These are phyloP conservation scores for Chenopodium quinoa DNA, from an alignment of 148 eudicot genomes.

Conservation along the genomic window DNA sequence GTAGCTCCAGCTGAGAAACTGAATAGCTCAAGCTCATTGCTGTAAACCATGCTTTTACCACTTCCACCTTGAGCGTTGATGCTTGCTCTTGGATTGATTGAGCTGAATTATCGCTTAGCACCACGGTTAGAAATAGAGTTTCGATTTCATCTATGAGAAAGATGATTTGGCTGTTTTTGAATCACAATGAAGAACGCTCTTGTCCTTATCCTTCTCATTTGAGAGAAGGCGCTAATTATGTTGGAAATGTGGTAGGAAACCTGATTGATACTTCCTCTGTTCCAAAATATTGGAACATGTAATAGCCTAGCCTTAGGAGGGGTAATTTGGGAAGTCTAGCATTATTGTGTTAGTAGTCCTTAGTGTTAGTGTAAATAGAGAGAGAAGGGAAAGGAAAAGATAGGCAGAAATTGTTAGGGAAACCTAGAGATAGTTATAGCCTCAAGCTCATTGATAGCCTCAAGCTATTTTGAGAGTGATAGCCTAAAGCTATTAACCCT, in stretches of 20 bases:
- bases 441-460: no score
- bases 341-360: no score
- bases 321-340: no score
- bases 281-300: no score
- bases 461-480: no score
- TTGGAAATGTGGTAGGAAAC: background rate
- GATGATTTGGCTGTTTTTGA: background rate
- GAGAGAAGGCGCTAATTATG: background rate
- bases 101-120: slow-evolving; percentile 5
- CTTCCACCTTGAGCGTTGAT: background rate
- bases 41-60: background rate
- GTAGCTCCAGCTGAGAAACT: no score
- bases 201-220: background rate
- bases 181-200: background rate
- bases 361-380: no score
- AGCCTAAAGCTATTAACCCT: no score
- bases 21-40: background rate
- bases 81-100: background rate
- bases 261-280: background rate
- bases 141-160: background rate
- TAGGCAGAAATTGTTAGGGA: no score
- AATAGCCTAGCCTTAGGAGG: no score
- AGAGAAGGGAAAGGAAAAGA: no score
- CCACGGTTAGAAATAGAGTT: background rate
- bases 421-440: no score